Evolutionary conservation across 208 protist genomes (phyloP).

Genomic region (Naegleria gruberi): DNA sequence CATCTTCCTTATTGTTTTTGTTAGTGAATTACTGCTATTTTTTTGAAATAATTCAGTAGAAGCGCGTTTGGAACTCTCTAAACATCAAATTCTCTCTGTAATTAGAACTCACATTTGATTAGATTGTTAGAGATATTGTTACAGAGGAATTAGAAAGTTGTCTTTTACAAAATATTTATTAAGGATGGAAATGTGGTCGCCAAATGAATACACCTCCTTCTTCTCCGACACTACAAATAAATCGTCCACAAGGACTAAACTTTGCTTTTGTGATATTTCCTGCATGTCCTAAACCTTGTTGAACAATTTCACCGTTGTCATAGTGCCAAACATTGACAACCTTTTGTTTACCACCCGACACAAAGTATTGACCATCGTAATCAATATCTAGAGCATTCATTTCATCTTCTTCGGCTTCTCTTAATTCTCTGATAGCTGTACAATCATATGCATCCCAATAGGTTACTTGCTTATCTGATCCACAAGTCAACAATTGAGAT

Average conservation of each 20-base stretch:
- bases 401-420: slow-evolving; percentile 73
- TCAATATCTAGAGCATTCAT: slow-evolving; percentile 76
- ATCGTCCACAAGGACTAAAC: slow-evolving; percentile 70
- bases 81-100: too few species aligned
- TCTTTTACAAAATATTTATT: too few species aligned
- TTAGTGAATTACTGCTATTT: too few species aligned
- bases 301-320: slow-evolving; percentile 69
- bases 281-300: slow-evolving; percentile 74
- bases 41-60: too few species aligned
- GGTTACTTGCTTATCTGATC: slow-evolving; percentile 76
- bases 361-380: slow-evolving; percentile 71
- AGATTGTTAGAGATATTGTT: too few species aligned
- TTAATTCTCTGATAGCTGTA: slow-evolving; percentile 77
- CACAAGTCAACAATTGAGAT: slow-evolving; percentile 83
- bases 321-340: slow-evolving; percentile 90
- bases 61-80: too few species aligned
- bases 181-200: too few species aligned
- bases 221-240: slow-evolving; percentile 78
- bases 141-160: too few species aligned
- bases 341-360: slow-evolving; percentile 74
- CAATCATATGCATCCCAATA: slow-evolving; percentile 91
- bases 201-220: slow-evolving; percentile 86
- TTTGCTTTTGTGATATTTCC: slow-evolving; percentile 78
- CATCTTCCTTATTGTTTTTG: too few species aligned
- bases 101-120: too few species aligned